Percentiles rank a stretch among this genome's conserved stretches.
Evolutionary conservation across 371 early-diverging fungal species (phyloP).

Genomic region (Rhizomucor pusillus): DNA sequence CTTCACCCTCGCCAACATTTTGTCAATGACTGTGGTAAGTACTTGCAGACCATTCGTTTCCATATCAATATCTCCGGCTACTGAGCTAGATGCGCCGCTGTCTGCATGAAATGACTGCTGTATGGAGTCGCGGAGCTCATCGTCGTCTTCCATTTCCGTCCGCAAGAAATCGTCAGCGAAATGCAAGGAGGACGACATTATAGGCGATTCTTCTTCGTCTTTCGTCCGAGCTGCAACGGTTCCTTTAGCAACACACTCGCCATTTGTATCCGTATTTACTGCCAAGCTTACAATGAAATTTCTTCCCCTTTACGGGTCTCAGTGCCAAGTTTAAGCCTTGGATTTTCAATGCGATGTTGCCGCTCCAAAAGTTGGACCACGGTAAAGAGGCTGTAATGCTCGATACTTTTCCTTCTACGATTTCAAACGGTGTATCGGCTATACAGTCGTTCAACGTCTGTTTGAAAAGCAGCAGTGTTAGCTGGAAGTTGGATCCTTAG

Average conservation of each 20-base stretch:
- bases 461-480: not conserved
- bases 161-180: conserved; percentile 86
- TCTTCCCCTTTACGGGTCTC: conserved; percentile 43
- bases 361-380: conserved; percentile 81
- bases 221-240: conserved; percentile 8
- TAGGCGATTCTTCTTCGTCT: conserved; percentile 61
- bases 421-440: conserved; percentile 64
- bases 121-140: conserved; percentile 56
- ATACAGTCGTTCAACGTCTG: conserved; percentile 74
- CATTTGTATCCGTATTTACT: not conserved
- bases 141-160: conserved; percentile 55
- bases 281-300: not conserved
- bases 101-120: conserved; percentile 51
- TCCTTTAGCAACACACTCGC: not conserved
- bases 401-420: conserved; percentile 68
- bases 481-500: not conserved
- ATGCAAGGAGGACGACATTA: conserved; percentile 81
- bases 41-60: conserved; percentile 65
- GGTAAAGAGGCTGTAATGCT: conserved; percentile 76
- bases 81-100: conserved; percentile 1
- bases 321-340: conserved; percentile 67
- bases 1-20: conserved; percentile 63
- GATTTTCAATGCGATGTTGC: conserved; percentile 74
- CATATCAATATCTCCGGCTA: conserved; percentile 16
- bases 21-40: conserved; percentile 67